Base-by-base conservation (phyloP, 139 green algal species). In the Klebsormidium nitens region DNA sequence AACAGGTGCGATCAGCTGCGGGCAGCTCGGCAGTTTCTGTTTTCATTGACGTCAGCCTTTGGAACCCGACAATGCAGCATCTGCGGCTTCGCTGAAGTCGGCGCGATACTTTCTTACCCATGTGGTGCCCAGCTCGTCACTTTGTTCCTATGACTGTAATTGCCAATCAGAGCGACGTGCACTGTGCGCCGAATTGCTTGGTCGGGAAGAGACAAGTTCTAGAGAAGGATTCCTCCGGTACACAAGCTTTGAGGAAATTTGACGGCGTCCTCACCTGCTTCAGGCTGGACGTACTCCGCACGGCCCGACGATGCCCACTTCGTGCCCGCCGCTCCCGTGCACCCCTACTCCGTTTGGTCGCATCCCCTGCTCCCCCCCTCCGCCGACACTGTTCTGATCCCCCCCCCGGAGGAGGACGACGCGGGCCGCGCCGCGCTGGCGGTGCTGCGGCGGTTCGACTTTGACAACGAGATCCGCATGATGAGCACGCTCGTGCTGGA, bases 371-470 rank as follows among this genome's bases (percentile, higher is more conserved):
- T 62, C 44, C 42, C 36, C 23, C 39, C 34, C 44, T 39, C 40
- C 28, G 23, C 64, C 39, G 34, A 47, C 64, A 31, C 38, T 35
- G 17, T 62, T 42, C 40, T 61, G n/a, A 11, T 59, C 23, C 64
- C 64, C 37, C 64, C 52, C 19, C 11, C 59, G 36, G 26, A 26
- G 36, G 59, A 48, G 59, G 59, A 66, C 26, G 59, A 14, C 4
- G 19, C 31, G 36, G 59, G 11, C 38, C 61, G 36, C 28, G 29
- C 61, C 35, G 44, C 28, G n/a, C 42, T 71, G 39, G 64, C 64
- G 47, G 52, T 71, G 34, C 42, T 71, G 40, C 64, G 64, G 42
- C 39, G 64, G n/a, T 71, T 71, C 28, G 64, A 71, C 42, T 71
- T 71, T 36, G 64, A 71, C 42, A 64, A 39, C 5, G 64, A 71